These are phyloP conservation scores for Dictyostelium citrinum DNA, from an alignment of 78 protist species.

Conservation along the genomic window DNA sequence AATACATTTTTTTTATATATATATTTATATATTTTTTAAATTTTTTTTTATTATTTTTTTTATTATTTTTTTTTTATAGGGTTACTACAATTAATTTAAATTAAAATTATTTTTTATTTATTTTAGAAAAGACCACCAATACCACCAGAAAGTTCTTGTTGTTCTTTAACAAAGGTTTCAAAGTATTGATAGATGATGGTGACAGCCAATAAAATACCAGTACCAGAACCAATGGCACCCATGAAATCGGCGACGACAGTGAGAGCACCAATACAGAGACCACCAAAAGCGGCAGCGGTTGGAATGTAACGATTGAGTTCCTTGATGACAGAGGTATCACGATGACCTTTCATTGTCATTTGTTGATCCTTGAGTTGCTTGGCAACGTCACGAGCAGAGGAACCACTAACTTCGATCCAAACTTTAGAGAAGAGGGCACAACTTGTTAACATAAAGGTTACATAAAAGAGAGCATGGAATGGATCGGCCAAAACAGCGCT, in stretches of 20 bases:
- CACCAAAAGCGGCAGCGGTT: conserved; percentile 99
- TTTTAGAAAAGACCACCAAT: conserved; percentile 63
- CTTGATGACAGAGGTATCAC: conserved; percentile 81
- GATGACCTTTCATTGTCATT: conserved; percentile 87
- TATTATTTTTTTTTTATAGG: background rate
- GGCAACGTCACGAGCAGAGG: conserved; percentile 97
- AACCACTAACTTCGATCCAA: conserved; percentile 97
- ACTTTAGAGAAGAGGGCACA: conserved; percentile 98
- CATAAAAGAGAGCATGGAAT: conserved; percentile 97
- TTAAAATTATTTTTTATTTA: background rate
- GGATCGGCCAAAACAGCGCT: conserved; percentile 94
- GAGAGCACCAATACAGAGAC: conserved; percentile 99
- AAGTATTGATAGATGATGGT: conserved; percentile 98
- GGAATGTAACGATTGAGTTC: conserved; percentile 99
- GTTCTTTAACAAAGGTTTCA: conserved; percentile 97
- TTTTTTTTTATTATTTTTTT: background rate
- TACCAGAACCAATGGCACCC: conserved; percentile 98
- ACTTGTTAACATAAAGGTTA: conserved; percentile 94
- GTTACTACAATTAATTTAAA: background rate
- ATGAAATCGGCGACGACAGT: conserved; percentile 98
- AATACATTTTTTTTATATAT: too few species aligned
- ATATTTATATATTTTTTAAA: background rate
- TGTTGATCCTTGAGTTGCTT: conserved; percentile 95
- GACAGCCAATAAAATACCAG: conserved; percentile 99
- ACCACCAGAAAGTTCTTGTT: conserved; percentile 74